Base-by-base conservation (phyloP, 2,329 filamentous ascomycete genomes). In the Ceratocystis albifundus region DNA sequence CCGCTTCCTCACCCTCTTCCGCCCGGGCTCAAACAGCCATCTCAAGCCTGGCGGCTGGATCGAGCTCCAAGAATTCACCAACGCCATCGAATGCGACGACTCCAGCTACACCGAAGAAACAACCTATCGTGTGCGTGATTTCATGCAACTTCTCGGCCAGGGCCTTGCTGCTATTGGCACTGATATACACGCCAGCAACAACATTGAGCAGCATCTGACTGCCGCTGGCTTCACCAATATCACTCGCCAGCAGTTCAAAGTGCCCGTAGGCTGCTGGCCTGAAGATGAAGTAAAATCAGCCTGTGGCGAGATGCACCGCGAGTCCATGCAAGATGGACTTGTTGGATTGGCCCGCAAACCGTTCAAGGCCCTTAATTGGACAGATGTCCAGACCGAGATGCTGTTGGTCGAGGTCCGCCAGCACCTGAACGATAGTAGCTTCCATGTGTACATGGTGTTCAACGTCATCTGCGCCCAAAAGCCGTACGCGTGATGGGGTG, bases 41-140 rank as follows among this genome's bases (percentile, higher is more conserved):
- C 72, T 81, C 7, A 80, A 81, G 68, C 80, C 80, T 0, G 80
- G 80, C 36, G 80, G 79, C 30, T 81, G 77, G 66, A 73, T 82
- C 30, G 80, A 82, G 69, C 70, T 81, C 28, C 77, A 80, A 67
- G 80, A 82, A 50, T 75, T 81, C 50, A 72, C 76, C 50, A 76
- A 77, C 69, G 69, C 69, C 12, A 72, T 77, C 2, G 72, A 73
- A 8, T 77, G 76, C 70, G 80, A 82, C 70, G 80, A 82, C 72
- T 62, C 70, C 55, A 76, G 77, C 0, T 77, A 78, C 50, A 72
- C 71, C 0, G 69, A 71, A 17, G 71, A 74, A 22, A 75, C 75
- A 0, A 76, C 77, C 3, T 81, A 79, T 64, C 78, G 79, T 4
- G 75, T 78, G 70, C 75, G 78, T 28, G 79, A 81, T 70, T 81